Evolutionary conservation across 805 yeast genomes (phyloP).

Genomic region (Metschnikowia corniflorae): DNA sequence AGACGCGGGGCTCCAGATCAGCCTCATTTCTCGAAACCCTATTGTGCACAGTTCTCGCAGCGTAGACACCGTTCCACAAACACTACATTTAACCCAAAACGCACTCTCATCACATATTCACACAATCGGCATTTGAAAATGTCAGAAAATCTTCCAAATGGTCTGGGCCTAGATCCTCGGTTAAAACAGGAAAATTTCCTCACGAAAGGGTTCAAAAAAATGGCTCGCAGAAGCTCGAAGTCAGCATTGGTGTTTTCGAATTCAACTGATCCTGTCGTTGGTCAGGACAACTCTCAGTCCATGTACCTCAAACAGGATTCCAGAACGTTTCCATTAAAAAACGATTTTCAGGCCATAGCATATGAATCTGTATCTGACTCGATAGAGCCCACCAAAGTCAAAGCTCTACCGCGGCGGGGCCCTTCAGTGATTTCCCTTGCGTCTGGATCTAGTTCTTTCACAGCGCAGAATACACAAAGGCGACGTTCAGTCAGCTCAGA

Average conservation of each 20-base stretch:
- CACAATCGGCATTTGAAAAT: too few relatives aligned
- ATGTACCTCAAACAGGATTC: background rate
- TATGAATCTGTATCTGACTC: slow-evolving; percentile 27
- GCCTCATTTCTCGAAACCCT: too few relatives aligned
- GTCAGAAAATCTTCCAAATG: slow-evolving; percentile 3
- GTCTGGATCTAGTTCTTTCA: slow-evolving; percentile 5
- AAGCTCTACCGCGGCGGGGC: slow-evolving; percentile 10
- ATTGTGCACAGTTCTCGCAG: too few relatives aligned
- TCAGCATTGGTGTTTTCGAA: slow-evolving; percentile 1
- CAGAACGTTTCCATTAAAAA: slow-evolving; percentile 3
- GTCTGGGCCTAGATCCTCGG: slow-evolving; percentile 5
- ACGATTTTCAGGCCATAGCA: slow-evolving; percentile 35
- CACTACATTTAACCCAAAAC: too few relatives aligned
- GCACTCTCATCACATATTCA: too few relatives aligned
- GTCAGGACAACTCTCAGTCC: background rate
- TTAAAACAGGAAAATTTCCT: slow-evolving; percentile 15
- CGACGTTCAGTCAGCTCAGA: slow-evolving; percentile 11
- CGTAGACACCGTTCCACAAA: too few relatives aligned
- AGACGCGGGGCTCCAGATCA: too few relatives aligned
- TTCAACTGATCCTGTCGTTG: slow-evolving; percentile 1
- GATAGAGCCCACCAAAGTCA: slow-evolving; percentile 30
- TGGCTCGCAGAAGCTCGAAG: slow-evolving; percentile 25
- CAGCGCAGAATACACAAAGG: slow-evolving; percentile 4
- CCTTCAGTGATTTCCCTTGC: slow-evolving; percentile 4
- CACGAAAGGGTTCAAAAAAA: slow-evolving; percentile 29